Evolutionary conservation across 73 alveolate species (phyloP).

Genomic region (Stentor roeselii): DNA sequence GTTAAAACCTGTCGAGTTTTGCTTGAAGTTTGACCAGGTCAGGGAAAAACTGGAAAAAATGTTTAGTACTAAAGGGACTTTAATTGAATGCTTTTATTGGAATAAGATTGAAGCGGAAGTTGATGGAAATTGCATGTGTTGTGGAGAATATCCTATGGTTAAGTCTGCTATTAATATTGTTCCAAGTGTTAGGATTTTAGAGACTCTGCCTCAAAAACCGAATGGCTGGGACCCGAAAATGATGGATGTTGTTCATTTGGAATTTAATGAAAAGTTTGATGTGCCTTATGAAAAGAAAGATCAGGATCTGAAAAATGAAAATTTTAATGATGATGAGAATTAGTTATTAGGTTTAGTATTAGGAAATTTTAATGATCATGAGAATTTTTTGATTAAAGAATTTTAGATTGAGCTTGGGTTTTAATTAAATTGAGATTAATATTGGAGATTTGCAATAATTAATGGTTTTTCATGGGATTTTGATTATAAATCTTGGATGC

Average conservation of each 20-base stretch:
- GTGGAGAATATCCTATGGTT: neutral
- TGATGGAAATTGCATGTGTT: conserved; percentile 20
- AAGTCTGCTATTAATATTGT: neutral
- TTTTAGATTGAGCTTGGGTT: too few species aligned
- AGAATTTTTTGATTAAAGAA: too few species aligned
- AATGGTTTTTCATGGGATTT: too few species aligned
- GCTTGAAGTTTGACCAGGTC: neutral
- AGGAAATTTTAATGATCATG: too few species aligned
- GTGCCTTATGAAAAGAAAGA: neutral
- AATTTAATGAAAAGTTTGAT: neutral
- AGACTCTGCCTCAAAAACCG: neutral
- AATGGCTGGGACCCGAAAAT: neutral
- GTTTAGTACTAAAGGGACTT: conserved; percentile 1
- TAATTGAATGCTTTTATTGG: neutral
- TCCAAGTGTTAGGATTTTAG: neutral
- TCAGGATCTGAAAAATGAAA: neutral
- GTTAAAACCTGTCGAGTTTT: neutral
- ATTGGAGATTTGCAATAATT: too few species aligned
- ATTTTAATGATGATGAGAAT: too few species aligned
- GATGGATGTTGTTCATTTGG: neutral
- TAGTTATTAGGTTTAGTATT: too few species aligned
- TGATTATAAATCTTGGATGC: too few species aligned
- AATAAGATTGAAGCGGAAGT: neutral
- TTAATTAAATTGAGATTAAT: too few species aligned
- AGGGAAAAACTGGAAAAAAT: neutral